Percentiles rank a stretch among this genome's conserved stretches.
These are phyloP conservation scores for Davidsoniella virescens DNA, from an alignment of 2,329 filamentous ascomycete species.

Conservation along the genomic window DNA sequence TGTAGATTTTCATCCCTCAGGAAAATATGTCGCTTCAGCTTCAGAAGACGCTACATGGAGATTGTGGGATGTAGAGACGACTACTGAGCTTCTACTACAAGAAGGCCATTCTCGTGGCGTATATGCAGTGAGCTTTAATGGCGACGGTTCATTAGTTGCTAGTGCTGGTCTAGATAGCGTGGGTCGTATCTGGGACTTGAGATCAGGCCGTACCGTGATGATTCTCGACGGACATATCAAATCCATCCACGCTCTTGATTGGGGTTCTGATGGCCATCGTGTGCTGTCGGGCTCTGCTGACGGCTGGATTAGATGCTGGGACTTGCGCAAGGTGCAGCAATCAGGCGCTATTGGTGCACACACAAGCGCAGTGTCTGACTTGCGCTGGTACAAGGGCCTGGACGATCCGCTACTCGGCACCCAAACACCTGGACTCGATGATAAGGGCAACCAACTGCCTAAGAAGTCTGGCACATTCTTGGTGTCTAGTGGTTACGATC, in stretches of 20 bases:
- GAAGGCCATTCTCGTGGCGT: slow-evolving; percentile 92
- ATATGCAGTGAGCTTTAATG: slow-evolving; percentile 77
- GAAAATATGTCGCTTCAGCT: slow-evolving; percentile 75
- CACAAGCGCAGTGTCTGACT: slow-evolving; percentile 75
- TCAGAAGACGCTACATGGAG: slow-evolving; percentile 96
- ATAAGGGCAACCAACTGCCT: slow-evolving; percentile 50
- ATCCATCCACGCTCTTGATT: slow-evolving; percentile 84
- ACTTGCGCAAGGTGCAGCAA: slow-evolving; percentile 73
- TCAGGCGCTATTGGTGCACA: slow-evolving; percentile 81
- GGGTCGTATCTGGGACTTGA: slow-evolving; percentile 85
- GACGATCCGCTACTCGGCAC: slow-evolving; percentile 52
- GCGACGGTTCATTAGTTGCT: slow-evolving; percentile 76
- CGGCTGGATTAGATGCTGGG: slow-evolving; percentile 97
- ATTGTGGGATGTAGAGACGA: slow-evolving; percentile 82
- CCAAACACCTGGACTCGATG: slow-evolving; percentile 38
- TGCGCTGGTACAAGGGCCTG: slow-evolving; percentile 82
- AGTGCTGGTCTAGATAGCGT: slow-evolving; percentile 91
- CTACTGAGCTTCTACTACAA: slow-evolving; percentile 69
- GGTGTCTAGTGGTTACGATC: slow-evolving; percentile 81
- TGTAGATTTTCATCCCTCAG: slow-evolving; percentile 87
- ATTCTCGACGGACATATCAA: slow-evolving; percentile 78
- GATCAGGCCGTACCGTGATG: slow-evolving; percentile 88
- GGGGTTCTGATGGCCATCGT: slow-evolving; percentile 82
- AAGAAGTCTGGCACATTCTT: slow-evolving; percentile 88
- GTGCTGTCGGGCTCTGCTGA: slow-evolving; percentile 85